Conservation (phyloP, 495 filamentous ascomycete species). For the Delitschia confertaspora region DNA sequence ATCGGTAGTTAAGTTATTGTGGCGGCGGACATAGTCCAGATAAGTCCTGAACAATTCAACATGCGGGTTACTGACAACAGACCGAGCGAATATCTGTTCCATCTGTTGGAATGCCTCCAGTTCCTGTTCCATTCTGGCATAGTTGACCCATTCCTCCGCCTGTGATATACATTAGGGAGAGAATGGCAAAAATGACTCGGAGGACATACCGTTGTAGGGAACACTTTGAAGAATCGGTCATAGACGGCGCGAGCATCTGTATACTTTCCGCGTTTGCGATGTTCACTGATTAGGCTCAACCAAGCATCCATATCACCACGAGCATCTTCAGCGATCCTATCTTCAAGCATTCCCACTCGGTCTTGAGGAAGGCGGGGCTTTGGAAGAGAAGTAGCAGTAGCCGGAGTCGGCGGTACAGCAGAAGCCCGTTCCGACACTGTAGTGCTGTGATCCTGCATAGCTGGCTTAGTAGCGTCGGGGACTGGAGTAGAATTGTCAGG, state of each 20-base stretch:
- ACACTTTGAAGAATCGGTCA: slow-evolving; percentile 75
- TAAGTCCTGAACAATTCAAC: slow-evolving; percentile 89
- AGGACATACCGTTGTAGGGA: slow-evolving; percentile 77
- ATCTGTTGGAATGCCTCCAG: slow-evolving; percentile 65
- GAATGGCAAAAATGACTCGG: background rate
- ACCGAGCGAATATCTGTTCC: slow-evolving; percentile 72
- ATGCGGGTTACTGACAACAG: slow-evolving; percentile 62
- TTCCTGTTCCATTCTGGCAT: slow-evolving; percentile 78
- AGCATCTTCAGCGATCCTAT: slow-evolving; percentile 82
- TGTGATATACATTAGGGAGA: slow-evolving; percentile 35
- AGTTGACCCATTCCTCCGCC: slow-evolving; percentile 84
- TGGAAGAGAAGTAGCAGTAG: slow-evolving; percentile 30
- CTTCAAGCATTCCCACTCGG: slow-evolving; percentile 74
- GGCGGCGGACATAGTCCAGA: slow-evolving; percentile 85
- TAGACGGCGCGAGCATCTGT: slow-evolving; percentile 74
- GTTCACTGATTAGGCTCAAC: slow-evolving; percentile 76
- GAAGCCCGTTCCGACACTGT: slow-evolving; percentile 4
- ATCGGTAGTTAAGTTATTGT: slow-evolving; percentile 77
- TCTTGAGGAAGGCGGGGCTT: slow-evolving; percentile 64
- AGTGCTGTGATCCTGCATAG: slow-evolving; percentile 5
- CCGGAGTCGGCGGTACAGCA: slow-evolving; percentile 20
- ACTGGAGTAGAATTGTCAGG: slow-evolving; percentile 18
- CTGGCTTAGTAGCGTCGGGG: slow-evolving; percentile 25
- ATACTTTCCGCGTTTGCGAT: slow-evolving; percentile 68
- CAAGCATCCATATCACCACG: slow-evolving; percentile 85